Conservation (phyloP, 495 filamentous ascomycete species). For the Mycothermus thermophilus region DNA sequence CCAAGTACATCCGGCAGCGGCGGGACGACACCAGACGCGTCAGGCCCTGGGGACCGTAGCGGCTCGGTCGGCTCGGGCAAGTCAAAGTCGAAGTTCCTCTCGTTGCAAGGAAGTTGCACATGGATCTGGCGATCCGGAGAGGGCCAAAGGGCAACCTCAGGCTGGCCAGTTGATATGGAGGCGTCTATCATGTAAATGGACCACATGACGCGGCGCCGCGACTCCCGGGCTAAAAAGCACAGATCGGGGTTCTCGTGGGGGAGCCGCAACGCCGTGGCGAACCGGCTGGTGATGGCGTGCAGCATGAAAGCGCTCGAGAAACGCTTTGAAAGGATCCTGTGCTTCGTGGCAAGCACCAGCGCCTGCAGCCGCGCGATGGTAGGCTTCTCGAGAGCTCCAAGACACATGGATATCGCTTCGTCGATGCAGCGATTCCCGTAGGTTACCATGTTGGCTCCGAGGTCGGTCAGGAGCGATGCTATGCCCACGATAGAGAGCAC, state of each 20-base stretch:
- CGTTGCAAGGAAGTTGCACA: constrained; percentile 36
- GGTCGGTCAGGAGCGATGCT: constrained; percentile 30
- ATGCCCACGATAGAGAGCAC: constrained; percentile 36
- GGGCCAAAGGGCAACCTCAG: constrained; percentile 33
- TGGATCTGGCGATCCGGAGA: constrained; percentile 29
- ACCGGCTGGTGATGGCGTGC: constrained; percentile 31
- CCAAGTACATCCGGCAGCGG: constrained; percentile 34
- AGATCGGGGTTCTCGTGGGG: constrained; percentile 35
- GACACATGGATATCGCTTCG: constrained; percentile 29
- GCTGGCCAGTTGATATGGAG: constrained; percentile 29
- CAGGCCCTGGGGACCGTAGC: constrained; percentile 22
- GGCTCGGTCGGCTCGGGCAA: constrained; percentile 33
- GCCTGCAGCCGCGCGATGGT: constrained; percentile 35
- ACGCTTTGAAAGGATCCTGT: constrained; percentile 32
- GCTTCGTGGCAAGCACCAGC: constrained; percentile 34
- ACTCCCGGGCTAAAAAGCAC: constrained; percentile 36
- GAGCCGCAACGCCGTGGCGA: constrained; percentile 33
- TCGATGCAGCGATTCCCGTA: constrained; percentile 35
- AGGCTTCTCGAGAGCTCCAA: constrained; percentile 31
- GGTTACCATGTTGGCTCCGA: constrained; percentile 27
- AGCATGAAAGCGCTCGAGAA: constrained; percentile 37
- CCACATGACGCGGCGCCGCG: constrained; percentile 39
- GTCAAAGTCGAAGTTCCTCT: constrained; percentile 40
- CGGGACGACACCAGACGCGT: constrained; percentile 7
- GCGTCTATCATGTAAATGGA: constrained; percentile 37